Evolutionary conservation across 2,329 filamentous ascomycete species (phyloP).

Genomic region (Tolypocladium ovalisporum): DNA sequence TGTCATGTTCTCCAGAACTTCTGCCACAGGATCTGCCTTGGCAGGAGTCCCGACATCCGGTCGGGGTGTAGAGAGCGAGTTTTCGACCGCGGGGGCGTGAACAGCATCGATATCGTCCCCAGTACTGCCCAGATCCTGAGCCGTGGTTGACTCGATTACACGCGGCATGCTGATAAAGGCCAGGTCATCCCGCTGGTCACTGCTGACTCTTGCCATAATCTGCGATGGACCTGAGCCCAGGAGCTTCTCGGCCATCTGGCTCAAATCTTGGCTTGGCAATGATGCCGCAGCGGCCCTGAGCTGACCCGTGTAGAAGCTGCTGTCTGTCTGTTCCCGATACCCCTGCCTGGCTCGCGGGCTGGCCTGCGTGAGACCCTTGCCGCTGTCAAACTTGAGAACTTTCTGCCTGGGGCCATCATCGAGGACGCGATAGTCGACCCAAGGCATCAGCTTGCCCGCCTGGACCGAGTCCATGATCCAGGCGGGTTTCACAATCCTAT

Average conservation of each 20-base stretch:
- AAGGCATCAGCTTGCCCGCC: conserved; percentile 71
- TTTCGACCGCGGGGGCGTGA: background rate
- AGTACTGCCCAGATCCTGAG: background rate
- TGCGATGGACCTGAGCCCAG: conserved; percentile 6
- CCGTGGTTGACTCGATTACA: background rate
- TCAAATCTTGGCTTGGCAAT: conserved; percentile 15
- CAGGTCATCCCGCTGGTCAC: background rate
- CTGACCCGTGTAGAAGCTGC: conserved; percentile 73
- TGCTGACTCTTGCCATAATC: background rate
- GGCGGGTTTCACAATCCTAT: conserved; percentile 85
- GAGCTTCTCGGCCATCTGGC: conserved; percentile 15
- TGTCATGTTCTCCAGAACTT: conserved; percentile 53
- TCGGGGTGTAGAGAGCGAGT: background rate
- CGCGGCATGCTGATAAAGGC: background rate
- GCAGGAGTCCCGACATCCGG: background rate
- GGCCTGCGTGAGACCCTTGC: conserved; percentile 55
- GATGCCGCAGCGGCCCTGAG: conserved; percentile 33
- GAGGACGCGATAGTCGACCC: conserved; percentile 74
- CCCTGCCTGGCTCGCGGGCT: conserved; percentile 45
- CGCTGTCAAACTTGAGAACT: conserved; percentile 51
- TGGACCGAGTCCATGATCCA: conserved; percentile 89
- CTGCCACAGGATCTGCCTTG: background rate
- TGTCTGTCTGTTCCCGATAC: conserved; percentile 72
- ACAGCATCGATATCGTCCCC: background rate
- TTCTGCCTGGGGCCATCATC: conserved; percentile 79